These are phyloP conservation scores for Pachyrhizus erosus DNA, from an alignment of 306 rosid species.

Conservation along the genomic window DNA sequence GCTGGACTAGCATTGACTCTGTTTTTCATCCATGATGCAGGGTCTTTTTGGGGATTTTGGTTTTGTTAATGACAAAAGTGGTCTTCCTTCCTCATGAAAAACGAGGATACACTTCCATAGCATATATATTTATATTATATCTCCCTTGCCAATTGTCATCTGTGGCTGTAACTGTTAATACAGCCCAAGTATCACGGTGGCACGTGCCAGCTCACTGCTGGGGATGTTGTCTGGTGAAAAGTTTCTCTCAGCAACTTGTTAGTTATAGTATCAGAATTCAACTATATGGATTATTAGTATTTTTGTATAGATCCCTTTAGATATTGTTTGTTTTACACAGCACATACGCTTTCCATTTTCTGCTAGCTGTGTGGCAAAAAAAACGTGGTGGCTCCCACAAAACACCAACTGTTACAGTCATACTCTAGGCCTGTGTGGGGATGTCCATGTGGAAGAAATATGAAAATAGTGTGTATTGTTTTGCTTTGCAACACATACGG, in stretches of 20 bases:
- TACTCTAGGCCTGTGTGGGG: constrained; percentile 50
- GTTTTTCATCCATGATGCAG: constrained; percentile 54
- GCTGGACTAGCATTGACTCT: constrained; percentile 15
- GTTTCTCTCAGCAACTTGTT: constrained; percentile 45
- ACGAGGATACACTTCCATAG: constrained; percentile 33
- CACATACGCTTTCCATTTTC: constrained; percentile 33
- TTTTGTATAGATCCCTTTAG: constrained; percentile 37
- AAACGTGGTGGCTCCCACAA: constrained; percentile 58
- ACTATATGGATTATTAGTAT: constrained; percentile 33
- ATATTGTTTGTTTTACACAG: constrained; percentile 50
- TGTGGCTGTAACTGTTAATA: constrained; percentile 44
- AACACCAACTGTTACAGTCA: constrained; percentile 45
- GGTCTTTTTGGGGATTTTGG: constrained; percentile 81
- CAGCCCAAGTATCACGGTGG: constrained; percentile 41
- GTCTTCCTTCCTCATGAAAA: constrained; percentile 54
- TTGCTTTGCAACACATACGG: constrained; percentile 29
- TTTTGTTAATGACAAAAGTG: constrained; percentile 55
- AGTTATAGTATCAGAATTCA: constrained; percentile 41
- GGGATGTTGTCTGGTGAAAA: constrained; percentile 44
- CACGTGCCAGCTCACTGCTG: constrained; percentile 44
- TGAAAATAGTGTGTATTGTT: constrained; percentile 40
- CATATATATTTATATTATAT: background rate
- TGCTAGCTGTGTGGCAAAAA: constrained; percentile 68
- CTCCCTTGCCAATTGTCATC: constrained; percentile 40
- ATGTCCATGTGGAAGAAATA: constrained; percentile 52